Evolutionary conservation across 2,329 filamentous ascomycete genomes (phyloP), one percentile per base, ranked within the genome.

Genomic region (Trichoderma aggressivum): DNA sequence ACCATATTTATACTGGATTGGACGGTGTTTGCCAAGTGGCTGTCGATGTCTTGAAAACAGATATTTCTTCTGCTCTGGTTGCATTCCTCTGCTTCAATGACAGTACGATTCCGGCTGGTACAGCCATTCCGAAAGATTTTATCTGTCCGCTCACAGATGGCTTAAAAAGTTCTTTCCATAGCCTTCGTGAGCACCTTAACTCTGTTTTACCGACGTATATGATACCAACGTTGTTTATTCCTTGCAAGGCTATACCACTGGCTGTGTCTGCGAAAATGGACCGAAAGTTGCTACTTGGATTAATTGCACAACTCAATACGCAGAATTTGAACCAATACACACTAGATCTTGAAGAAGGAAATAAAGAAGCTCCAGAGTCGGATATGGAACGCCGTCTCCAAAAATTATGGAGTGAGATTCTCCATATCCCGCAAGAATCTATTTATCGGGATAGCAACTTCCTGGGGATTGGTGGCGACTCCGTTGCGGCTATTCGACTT

Each of bases 381-480:
- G 73, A 75, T 28, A 72, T 75, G 21, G 74, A 77, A 70, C 12
- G 30, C 11, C 71, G 50, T 10, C 55, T 75, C 7, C 74, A 74
- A 28, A n/a, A 65, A 16, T 39, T 74, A 8, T 76, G 75, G 75
- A 65, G 72, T 26, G 60, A 72, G 2, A 60, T 75, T 8, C 71
- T 76, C 2, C 58, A 59, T 5, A 43, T 73, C 12, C 12, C 63
- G 6, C 18, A 56, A 12, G 47, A 70, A n/a, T 50, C 43, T 6
- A 75, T 76, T 59, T 69, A 70, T 32, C 69, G 63, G 0, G 64
- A 75, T 39, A 71, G 73, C 26, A 72, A 65, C 50, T 76, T 76
- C 63, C 36, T 76, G 12, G 56, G 70, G 14, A 67, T 76, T 26
- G 75, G 75, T n/a, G 75, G 75, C 6, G 75, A 76, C 43, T 76